phyloP scores from a whole-genome alignment of 345 rosid genomes.

The Sonneratia caseolaris region DNA sequence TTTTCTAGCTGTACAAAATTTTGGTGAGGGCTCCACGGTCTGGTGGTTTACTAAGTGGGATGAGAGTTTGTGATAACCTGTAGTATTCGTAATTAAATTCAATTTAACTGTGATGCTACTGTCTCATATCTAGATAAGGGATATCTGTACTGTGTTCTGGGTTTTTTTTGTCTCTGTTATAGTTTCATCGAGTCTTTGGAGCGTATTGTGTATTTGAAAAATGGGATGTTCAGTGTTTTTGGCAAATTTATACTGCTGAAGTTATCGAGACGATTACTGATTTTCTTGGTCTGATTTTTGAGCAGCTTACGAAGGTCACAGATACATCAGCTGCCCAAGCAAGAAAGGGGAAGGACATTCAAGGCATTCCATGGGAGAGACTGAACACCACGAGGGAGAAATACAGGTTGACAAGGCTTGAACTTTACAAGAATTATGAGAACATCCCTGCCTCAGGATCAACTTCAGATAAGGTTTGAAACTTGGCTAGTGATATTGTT shows the following conservation, averaged over 20 bases:
- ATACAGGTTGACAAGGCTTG: constrained; percentile 52
- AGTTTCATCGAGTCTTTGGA: neutral
- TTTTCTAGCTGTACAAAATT: neutral
- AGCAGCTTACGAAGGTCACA: constrained; percentile 29
- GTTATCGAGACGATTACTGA: neutral
- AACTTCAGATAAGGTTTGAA: constrained; percentile 29
- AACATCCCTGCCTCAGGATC: constrained; percentile 38
- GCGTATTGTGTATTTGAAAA: neutral
- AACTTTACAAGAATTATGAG: constrained; percentile 57
- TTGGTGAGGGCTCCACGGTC: too few species aligned
- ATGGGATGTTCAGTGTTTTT: neutral
- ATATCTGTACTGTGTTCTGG: too few species aligned
- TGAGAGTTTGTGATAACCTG: too few species aligned
- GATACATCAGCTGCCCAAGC: constrained; percentile 52
- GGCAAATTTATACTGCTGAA: neutral
- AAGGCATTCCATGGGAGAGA: constrained; percentile 68
- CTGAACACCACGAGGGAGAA: constrained; percentile 41
- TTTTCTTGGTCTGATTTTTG: neutral
- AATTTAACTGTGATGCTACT: too few species aligned
- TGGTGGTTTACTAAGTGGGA: too few species aligned
- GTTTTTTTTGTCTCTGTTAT: too few species aligned
- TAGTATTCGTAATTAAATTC: too few species aligned
- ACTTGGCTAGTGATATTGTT: neutral
- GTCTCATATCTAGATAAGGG: too few species aligned
- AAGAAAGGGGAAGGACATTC: constrained; percentile 53